Conservation (phyloP, 148 eudicot genomes). For the Vaccinium corymbosum region DNA sequence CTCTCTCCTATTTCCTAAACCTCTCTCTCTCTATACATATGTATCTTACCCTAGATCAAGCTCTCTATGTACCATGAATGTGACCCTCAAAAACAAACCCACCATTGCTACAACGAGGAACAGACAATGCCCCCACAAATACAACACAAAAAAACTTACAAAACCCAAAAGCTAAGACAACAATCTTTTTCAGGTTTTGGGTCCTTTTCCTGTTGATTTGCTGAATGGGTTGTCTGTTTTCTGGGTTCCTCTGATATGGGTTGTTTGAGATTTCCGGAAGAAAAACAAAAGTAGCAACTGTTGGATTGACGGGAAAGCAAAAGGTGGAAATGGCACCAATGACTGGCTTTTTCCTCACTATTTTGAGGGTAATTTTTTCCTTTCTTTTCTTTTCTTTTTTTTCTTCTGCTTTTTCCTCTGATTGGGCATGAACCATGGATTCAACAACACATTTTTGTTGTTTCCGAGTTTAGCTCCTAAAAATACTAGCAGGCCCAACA, state of each 20-base stretch:
- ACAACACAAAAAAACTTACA: not conserved
- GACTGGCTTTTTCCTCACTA: conserved; percentile 16
- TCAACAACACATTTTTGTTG: conserved; percentile 29
- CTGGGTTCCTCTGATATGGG: conserved; percentile 27
- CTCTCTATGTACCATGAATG: conserved; percentile 23
- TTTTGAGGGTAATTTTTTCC: not conserved
- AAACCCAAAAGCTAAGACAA: conserved; percentile 6
- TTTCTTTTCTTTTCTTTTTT: conserved; percentile 4
- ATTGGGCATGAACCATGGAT: conserved; percentile 33
- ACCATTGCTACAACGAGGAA: conserved; percentile 23
- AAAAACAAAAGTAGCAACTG: conserved; percentile 10
- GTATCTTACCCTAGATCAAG: conserved; percentile 21
- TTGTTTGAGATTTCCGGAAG: conserved; percentile 15
- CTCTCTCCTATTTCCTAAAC: conserved; percentile 9
- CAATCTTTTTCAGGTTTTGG: conserved; percentile 7
- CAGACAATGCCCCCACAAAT: conserved; percentile 10
- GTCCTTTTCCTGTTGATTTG: conserved; percentile 14
- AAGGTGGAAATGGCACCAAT: conserved; percentile 3
- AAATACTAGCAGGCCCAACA: conserved; percentile 49
- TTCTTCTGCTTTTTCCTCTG: conserved; percentile 24
- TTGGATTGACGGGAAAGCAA: conserved; percentile 36
- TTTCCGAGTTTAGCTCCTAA: conserved; percentile 52
- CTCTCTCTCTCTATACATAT: not conserved
- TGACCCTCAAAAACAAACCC: conserved; percentile 23
- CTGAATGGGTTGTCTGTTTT: conserved; percentile 24